Conservation (phyloP, 2,329 filamentous ascomycete genomes). For the Purpureocillium takamizusanense region DNA sequence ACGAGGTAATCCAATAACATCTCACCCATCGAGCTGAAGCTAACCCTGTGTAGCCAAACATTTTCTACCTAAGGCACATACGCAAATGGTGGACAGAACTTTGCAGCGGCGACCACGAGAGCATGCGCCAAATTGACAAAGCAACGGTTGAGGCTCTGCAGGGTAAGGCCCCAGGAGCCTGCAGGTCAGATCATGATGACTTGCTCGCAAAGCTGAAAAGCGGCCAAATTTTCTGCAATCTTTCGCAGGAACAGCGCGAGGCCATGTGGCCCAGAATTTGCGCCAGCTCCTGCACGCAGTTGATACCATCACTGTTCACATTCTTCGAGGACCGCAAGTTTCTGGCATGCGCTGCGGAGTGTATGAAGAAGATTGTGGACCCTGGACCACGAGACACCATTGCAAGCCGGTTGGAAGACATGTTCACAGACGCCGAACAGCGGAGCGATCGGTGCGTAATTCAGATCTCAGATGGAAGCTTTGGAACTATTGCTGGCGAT, state of each 20-base stretch:
- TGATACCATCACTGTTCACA: not conserved
- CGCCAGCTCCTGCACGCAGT: not conserved
- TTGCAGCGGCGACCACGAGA: not conserved
- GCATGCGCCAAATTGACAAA: not conserved
- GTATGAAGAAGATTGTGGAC: slow-evolving; percentile 1
- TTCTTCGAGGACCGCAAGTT: slow-evolving; percentile 1
- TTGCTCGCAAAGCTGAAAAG: not conserved
- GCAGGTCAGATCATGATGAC: no score
- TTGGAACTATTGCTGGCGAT: not conserved
- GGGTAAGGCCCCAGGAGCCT: no score
- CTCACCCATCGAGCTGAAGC: not conserved
- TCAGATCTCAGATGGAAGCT: not conserved
- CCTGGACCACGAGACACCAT: not conserved
- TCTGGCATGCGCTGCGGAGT: not conserved
- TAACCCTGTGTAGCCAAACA: not conserved
- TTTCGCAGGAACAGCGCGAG: not conserved
- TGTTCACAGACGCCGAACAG: not conserved
- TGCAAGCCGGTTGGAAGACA: slow-evolving; percentile 1
- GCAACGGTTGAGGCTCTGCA: no score
- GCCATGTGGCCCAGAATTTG: not conserved
- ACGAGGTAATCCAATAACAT: not conserved
- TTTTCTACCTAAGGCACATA: not conserved
- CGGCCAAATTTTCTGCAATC: not conserved
- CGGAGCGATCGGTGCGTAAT: not conserved
- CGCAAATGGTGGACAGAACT: not conserved